phyloP scores from a whole-genome alignment of 2,329 filamentous ascomycete genomes.

The Dothiorella sarmentorum region DNA sequence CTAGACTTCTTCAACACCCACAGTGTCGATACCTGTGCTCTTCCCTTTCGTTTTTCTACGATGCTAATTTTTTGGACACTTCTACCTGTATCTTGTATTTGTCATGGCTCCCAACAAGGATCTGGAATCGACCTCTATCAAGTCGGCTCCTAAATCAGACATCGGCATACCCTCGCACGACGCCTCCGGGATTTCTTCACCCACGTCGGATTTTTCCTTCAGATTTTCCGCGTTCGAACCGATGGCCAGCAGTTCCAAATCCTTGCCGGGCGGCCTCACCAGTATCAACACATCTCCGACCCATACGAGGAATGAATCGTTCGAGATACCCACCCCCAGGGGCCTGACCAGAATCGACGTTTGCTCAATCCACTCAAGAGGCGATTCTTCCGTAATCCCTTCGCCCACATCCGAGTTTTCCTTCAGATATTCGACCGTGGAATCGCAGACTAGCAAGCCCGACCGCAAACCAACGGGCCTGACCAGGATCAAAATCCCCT shows the following conservation, averaged over 20 bases:
- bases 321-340: too few species aligned
- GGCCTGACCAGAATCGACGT: neutral
- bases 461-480: neutral
- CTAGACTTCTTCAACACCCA: neutral
- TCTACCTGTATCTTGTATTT: neutral
- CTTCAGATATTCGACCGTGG: slow-evolving; percentile 3
- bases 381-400: neutral
- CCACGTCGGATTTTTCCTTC: too few species aligned
- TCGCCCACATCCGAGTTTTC: slow-evolving; percentile 1
- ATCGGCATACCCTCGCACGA: too few species aligned
- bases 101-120: slow-evolving; percentile 7
- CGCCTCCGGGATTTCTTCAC: too few species aligned
- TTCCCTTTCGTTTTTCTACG: neutral
- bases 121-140: neutral
- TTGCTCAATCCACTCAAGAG: neutral
- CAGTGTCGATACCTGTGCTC: neutral
- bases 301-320: neutral
- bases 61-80: slow-evolving; percentile 15
- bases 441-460: neutral
- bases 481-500: neutral
- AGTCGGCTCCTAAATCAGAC: neutral
- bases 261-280: too few species aligned
- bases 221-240: too few species aligned
- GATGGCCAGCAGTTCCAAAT: too few species aligned
- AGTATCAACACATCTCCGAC: neutral